A percentile compares a stretch with the other conserved stretches of the same genome.
phyloP scores from a whole-genome alignment of 2,329 filamentous ascomycete species.

The Keithomyces neogunnii region DNA sequence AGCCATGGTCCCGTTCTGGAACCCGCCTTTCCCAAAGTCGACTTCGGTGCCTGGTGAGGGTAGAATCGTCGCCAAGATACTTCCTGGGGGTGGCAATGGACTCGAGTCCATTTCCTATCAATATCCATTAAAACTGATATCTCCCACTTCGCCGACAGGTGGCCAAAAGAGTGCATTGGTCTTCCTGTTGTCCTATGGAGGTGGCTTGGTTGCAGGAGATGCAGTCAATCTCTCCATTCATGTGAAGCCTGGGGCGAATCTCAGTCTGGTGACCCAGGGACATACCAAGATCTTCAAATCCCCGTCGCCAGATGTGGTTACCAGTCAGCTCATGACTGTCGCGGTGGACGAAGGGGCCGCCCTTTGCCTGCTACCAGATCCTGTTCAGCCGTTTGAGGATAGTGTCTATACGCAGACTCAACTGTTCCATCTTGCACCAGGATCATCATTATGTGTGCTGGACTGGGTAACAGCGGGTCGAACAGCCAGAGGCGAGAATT shows the following conservation, averaged over 20 bases:
- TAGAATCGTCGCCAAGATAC: conserved; percentile 61
- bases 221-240: conserved; percentile 64
- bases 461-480: conserved; percentile 95
- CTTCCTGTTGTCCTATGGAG: conserved; percentile 90
- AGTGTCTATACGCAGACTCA: conserved; percentile 82
- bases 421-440: conserved; percentile 55
- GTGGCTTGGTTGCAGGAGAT: conserved; percentile 85
- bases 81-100: conserved; percentile 63
- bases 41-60: conserved; percentile 71
- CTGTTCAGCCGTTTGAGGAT: conserved; percentile 80
- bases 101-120: conserved; percentile 75
- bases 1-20: conserved; percentile 10
- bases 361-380: conserved; percentile 73
- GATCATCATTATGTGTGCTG: conserved; percentile 64
- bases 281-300: conserved; percentile 96
- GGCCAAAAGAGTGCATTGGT: conserved; percentile 64
- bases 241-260: conserved; percentile 54
- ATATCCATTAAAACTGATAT: conserved; percentile 90
- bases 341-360: conserved; percentile 41
- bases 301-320: conserved; percentile 42
- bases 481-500: conserved; percentile 76
- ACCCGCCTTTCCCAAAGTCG: conserved; percentile 64
- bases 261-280: conserved; percentile 63
- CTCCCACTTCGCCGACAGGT: conserved; percentile 56
- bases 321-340: conserved; percentile 48